These are phyloP conservation scores for Pseudogymnoascus sp. DNA, from an alignment of 2,329 filamentous ascomycete species.

Conservation along the genomic window DNA sequence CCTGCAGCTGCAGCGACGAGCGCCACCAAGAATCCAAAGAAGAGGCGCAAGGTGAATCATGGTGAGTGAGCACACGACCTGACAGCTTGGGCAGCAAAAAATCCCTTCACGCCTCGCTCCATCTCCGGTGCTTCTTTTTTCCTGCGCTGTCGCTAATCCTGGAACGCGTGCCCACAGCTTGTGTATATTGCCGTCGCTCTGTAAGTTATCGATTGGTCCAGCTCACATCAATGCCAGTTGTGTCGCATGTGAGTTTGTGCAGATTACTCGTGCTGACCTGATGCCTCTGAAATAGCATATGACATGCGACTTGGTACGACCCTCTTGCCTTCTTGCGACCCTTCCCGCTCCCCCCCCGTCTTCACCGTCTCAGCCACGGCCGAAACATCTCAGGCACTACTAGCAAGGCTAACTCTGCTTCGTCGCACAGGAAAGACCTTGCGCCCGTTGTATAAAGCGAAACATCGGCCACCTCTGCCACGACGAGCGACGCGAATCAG, in stretches of 20 bases:
- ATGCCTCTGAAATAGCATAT: constrained; percentile 56
- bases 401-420: constrained; percentile 23
- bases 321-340: constrained; percentile 16
- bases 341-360: constrained; percentile 16
- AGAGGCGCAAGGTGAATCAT: constrained; percentile 83
- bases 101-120: constrained; percentile 18
- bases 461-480: constrained; percentile 98
- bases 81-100: constrained; percentile 15
- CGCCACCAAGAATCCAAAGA: constrained; percentile 57
- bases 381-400: constrained; percentile 24
- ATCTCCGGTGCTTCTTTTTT: constrained; percentile 10
- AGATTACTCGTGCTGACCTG: constrained; percentile 29
- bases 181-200: constrained; percentile 83
- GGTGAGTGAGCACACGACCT: constrained; percentile 47
- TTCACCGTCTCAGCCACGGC: constrained; percentile 19
- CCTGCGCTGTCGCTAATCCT: constrained; percentile 25
- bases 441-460: constrained; percentile 94
- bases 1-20: constrained; percentile 20
- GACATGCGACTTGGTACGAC: constrained; percentile 80
- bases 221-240: constrained; percentile 19
- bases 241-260: constrained; percentile 25
- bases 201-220: constrained; percentile 50
- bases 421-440: constrained; percentile 71
- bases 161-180: constrained; percentile 52
- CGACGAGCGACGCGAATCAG: constrained; percentile 85